These are phyloP conservation scores for Lenzites betulinus DNA, from an alignment of 768 basidiomycete genomes.

Conservation along the genomic window DNA sequence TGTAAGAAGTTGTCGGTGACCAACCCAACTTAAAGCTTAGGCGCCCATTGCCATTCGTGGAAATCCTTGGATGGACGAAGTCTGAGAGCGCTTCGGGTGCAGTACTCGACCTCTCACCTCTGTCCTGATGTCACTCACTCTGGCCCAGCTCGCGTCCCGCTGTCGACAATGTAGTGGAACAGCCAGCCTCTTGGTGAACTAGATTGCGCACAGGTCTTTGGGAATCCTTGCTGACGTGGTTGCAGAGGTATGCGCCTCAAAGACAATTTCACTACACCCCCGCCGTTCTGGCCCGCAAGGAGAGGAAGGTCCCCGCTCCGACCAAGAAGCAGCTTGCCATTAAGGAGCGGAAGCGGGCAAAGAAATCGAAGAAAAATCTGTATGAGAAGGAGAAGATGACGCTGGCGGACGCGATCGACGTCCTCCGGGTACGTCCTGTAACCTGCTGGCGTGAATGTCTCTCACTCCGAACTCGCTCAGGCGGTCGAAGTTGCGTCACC, in stretches of 20 bases:
- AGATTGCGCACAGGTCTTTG: too few relatives aligned
- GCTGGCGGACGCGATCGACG: conserved; percentile 63
- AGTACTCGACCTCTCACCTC: neutral
- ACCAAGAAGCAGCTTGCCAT: conserved; percentile 69
- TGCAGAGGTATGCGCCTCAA: conserved; percentile 15
- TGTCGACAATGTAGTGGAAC: conserved; percentile 20
- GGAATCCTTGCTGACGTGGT: neutral
- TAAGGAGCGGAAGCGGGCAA: conserved; percentile 60
- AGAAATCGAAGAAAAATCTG: conserved; percentile 52
- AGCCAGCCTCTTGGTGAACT: neutral
- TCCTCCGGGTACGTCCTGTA: conserved; percentile 59
- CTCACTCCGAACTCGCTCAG: conserved; percentile 39
- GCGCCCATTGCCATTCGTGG: conserved; percentile 15
- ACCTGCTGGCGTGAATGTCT: conserved; percentile 6
- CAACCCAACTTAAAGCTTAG: too few relatives aligned
- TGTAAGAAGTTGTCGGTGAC: too few relatives aligned
- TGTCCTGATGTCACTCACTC: conserved; percentile 14
- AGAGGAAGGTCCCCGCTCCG: conserved; percentile 51
- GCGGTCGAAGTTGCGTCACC: conserved; percentile 83
- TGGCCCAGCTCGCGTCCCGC: conserved; percentile 15
- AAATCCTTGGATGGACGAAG: neutral
- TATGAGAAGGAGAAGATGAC: conserved; percentile 69
- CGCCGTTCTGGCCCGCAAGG: conserved; percentile 48
- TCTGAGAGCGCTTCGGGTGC: conserved; percentile 1
- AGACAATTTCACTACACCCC: conserved; percentile 58